Base-by-base conservation (phyloP, 108 stramenopile species). In the Nitzschia putrida region DNA sequence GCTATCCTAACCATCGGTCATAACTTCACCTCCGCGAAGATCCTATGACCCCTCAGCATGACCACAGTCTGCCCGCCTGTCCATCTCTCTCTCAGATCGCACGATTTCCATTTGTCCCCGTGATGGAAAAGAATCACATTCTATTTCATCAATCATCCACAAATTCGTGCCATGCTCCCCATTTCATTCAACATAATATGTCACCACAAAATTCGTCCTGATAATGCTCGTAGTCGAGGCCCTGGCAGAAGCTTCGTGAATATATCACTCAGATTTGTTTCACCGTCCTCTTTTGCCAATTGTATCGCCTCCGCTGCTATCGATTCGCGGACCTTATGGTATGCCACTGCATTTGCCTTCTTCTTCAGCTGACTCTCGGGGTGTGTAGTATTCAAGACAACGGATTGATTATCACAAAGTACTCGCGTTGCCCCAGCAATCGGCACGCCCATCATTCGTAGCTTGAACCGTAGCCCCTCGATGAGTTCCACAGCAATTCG, bases 361-460 rank as follows among this genome's bases (percentile, higher is more conserved):
- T 79, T 78, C 64, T 82, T 76, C 52, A 85, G 49, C 4, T n/a
- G 49, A 18, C 79, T 80, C 59, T 80, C 81, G 16, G 80, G 80
- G 9, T 23, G 34, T 6, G 42, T 39, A 0, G 80, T 38, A 52
- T 76, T 81, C 21, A 73, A 42, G 34, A 79, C 65, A 12, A 80
- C 76, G 2, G 76, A 77, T 66, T 51, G 66, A 45, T 83, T 83
- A 51, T 86, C 85, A 38, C 57, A 58, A 40, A n/a, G 57, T 0
- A 81, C 44, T 29, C 45, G 29, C 0, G 81, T 26, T 22, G 74
- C 58, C 21, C 71, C 79, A 0, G 67, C 63, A 8, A 83, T 20
- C 0, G 69, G 72, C 0, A 82, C 69, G 23, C 85, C 85, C 85
- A 86, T 82, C 85, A 86, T 86, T 26, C 81, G 49, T 1, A 86